Conservation (phyloP, 2,329 filamentous ascomycete species). For the Alternaria sp. region DNA sequence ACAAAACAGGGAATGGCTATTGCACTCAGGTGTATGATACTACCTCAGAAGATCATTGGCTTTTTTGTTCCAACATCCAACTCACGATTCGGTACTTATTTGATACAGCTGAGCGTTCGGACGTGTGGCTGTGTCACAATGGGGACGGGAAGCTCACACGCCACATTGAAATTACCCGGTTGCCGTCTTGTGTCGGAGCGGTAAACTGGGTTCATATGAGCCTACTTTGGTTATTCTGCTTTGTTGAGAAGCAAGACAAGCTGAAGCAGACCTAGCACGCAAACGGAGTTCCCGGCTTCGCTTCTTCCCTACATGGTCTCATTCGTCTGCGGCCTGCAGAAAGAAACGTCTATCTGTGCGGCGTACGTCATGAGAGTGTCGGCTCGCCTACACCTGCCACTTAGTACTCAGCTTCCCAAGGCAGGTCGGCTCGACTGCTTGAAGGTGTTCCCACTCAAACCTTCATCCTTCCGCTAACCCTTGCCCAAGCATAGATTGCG, state of each 20-base stretch:
- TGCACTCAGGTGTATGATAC: neutral
- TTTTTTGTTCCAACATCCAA: neutral
- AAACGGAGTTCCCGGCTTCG: neutral
- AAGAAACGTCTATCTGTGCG: neutral
- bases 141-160: neutral
- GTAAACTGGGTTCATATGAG: neutral
- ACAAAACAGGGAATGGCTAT: neutral
- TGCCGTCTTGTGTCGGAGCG: neutral
- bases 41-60: neutral
- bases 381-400: slow-evolving; percentile 6
- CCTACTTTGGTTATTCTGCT: slow-evolving; percentile 2
- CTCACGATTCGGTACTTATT: neutral
- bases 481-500: slow-evolving; percentile 14
- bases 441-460: slow-evolving; percentile 2
- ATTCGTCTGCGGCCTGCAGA: neutral
- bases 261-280: slow-evolving; percentile 2
- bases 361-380: neutral
- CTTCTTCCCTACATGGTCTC: neutral
- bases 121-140: neutral
- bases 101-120: neutral
- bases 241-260: slow-evolving; percentile 11
- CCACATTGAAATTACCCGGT: neutral
- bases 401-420: neutral
- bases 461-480: slow-evolving; percentile 12
- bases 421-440: slow-evolving; percentile 4